Conservation (phyloP, 2,329 filamentous ascomycete species). For the Periconia macrospinosa region DNA sequence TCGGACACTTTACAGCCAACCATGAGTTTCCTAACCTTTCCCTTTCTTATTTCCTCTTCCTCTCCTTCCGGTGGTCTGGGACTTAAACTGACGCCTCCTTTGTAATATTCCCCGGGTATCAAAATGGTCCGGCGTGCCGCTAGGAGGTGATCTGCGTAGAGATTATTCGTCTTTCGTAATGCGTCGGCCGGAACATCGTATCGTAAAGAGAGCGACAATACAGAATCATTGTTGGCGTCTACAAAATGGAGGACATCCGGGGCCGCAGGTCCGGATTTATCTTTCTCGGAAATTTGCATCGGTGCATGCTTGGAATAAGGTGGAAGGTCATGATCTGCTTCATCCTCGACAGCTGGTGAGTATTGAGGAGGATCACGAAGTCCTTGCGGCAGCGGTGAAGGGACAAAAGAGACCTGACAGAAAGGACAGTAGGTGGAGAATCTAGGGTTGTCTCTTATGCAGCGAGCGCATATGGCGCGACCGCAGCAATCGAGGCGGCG, state of each 20-base stretch:
- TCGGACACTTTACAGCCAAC: constrained; percentile 75
- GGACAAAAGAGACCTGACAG: constrained; percentile 70
- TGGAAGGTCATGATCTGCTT: constrained; percentile 44
- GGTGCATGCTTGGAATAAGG: constrained; percentile 46
- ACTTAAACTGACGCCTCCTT: constrained; percentile 67
- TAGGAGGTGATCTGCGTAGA: constrained; percentile 72
- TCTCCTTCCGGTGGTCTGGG: constrained; percentile 73
- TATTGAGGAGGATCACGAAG: constrained; percentile 72
- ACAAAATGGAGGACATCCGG: constrained; percentile 76
- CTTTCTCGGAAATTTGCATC: constrained; percentile 36
- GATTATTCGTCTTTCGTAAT: constrained; percentile 67
- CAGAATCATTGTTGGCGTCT: constrained; percentile 67
- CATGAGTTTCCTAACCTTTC: constrained; percentile 75
- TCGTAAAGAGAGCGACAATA: constrained; percentile 68
- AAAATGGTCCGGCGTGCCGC: constrained; percentile 68
- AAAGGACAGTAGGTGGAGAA: constrained; percentile 72
- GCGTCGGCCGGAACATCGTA: constrained; percentile 68
- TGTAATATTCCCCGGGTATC: constrained; percentile 72
- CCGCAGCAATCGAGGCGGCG: constrained; percentile 69
- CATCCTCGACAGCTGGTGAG: constrained; percentile 43
- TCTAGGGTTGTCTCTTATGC: constrained; percentile 68
- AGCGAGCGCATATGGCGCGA: constrained; percentile 71
- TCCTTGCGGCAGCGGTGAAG: constrained; percentile 64
- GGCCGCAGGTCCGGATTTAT: constrained; percentile 29
- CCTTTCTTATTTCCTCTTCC: constrained; percentile 71